These are phyloP conservation scores for Candida tetrigidarum DNA, from an alignment of 1,139 yeast species.

Conservation along the genomic window DNA sequence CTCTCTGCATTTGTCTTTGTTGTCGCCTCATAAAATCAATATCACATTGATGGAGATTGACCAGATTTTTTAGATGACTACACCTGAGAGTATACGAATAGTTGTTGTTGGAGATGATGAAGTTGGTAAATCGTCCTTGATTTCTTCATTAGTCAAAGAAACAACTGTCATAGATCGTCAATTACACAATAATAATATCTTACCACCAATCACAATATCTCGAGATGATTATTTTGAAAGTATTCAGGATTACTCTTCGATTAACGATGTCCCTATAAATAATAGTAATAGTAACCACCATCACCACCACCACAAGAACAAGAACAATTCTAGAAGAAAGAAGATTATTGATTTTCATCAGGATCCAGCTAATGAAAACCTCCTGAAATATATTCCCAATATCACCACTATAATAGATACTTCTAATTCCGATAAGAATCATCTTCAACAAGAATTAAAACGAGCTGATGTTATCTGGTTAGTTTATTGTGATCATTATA, in stretches of 20 bases:
- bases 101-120: conserved; percentile 97
- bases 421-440: conserved; percentile 61
- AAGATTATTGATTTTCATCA: conserved; percentile 11
- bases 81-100: conserved; percentile 63
- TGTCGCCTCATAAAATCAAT: neutral
- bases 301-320: conserved; percentile 14
- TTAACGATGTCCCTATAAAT: conserved; percentile 6
- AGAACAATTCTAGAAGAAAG: neutral
- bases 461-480: conserved; percentile 92
- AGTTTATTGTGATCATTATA: conserved; percentile 90
- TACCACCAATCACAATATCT: conserved; percentile 81
- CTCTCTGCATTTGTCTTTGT: neutral
- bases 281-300: conserved; percentile 1
- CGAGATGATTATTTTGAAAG: conserved; percentile 42
- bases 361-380: conserved; percentile 23
- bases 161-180: conserved; percentile 56
- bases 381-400: conserved; percentile 57
- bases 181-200: conserved; percentile 67
- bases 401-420: conserved; percentile 83
- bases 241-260: conserved; percentile 24
- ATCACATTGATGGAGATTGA: too few relatives aligned
- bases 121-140: conserved; percentile 80
- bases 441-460: conserved; percentile 74
- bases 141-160: conserved; percentile 81
- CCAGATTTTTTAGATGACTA: too few relatives aligned